These are phyloP conservation scores for Boletus huronensis DNA, from an alignment of 768 basidiomycete species.

Conservation along the genomic window DNA sequence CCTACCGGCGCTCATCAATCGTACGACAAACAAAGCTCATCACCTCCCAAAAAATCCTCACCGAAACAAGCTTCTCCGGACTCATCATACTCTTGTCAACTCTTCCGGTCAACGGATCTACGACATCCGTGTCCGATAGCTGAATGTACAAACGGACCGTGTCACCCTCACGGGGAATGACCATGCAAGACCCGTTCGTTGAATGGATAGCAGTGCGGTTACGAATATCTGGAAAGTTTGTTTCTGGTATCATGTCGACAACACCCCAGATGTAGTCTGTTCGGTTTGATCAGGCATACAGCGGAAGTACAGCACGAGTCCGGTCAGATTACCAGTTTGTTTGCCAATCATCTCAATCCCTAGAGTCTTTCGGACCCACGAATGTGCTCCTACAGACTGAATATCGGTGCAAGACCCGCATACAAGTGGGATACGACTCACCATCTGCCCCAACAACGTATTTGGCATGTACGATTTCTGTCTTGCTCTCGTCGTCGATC, in stretches of 20 bases:
- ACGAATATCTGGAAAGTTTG: conserved; percentile 76
- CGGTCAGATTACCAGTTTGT: conserved; percentile 35
- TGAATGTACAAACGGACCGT: conserved; percentile 72
- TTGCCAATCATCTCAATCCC: conserved; percentile 48
- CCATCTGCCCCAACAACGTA: conserved; percentile 38
- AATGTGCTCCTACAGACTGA: conserved; percentile 36
- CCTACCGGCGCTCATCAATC: conserved; percentile 31
- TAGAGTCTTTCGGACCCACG: conserved; percentile 44
- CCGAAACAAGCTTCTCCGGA: conserved; percentile 52
- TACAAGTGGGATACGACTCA: background rate
- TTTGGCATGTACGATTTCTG: conserved; percentile 33
- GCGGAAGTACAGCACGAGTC: background rate
- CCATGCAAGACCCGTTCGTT: conserved; percentile 61
- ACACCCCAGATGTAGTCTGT: conserved; percentile 83
- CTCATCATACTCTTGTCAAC: conserved; percentile 51
- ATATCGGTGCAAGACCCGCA: background rate
- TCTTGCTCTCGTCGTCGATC: conserved; percentile 29
- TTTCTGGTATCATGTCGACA: conserved; percentile 65
- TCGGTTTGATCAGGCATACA: background rate
- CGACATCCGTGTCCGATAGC: conserved; percentile 45
- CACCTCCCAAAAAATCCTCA: conserved; percentile 20
- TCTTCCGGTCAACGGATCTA: conserved; percentile 45
- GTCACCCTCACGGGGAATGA: conserved; percentile 71
- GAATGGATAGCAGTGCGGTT: conserved; percentile 67
- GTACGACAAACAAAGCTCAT: background rate